Evolutionary conservation across 192 early-diverging fungal species (phyloP), one percentile per base, ranked within the genome.

Genomic region (Oehlia diaphana): DNA sequence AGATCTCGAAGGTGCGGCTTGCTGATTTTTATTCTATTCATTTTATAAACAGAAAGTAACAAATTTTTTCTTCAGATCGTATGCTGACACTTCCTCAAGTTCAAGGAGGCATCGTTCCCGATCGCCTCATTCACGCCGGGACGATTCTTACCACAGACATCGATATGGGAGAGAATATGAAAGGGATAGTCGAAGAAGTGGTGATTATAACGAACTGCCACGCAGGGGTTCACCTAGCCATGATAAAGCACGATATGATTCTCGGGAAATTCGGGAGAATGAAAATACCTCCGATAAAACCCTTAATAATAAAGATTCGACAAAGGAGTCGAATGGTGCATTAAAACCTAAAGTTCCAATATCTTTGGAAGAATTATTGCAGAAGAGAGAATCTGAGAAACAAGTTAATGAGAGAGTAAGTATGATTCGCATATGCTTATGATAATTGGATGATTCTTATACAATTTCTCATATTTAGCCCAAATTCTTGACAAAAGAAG

Each of bases 401-500:
- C 85, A 77, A 47, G 87, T 84, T 31, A 86, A 76, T 33, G 92
- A 89, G 19, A 92, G 89, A 81, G 91, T 91, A 79, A 37, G 81
- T 58, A 35, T n/a, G 21, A 26, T 47, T 19, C 31, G 68, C 16
- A 21, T 33, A 33, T 70, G 19, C 39, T 68, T 67, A 63, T 63
- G 39, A 42, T 6, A 77, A 63, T 53, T 35, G n/a, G 39, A 61
- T 26, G 63, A 28, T 9, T 16, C 10, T 65, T 49, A 16, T 58
- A 19, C 33, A 58, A 14, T 33, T n/a, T 71, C 63, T 37, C 31
- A 12, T 50, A 28, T n/a, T 70, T 78, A 90, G 89, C 93, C 94
- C 0, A 91, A 89, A 72, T 99, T 98, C 76, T 72, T 99, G 78
- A 94, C 94, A 19, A 99, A 99, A 83, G 95, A 94, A 83, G 92